Base-by-base conservation (phyloP, 805 yeast species). In the Ascoidea tarda region DNA sequence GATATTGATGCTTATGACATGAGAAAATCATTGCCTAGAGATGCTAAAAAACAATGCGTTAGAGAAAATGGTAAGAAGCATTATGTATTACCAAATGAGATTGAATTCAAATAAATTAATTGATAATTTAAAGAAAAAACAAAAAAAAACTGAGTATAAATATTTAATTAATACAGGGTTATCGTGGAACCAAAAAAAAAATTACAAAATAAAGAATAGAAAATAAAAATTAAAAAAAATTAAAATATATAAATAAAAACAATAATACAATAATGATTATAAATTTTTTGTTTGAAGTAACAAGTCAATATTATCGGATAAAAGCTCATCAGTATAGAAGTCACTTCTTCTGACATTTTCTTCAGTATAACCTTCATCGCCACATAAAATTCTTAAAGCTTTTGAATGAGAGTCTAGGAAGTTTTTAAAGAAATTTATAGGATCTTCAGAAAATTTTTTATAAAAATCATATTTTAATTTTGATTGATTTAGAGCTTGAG, bases 361-460 rank as follows among this genome's bases (percentile, higher is more conserved):
- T 68, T 91, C 97, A 63, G 82, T 82, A 67, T 82, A 85, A 6
- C 90, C 91, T 60, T 86, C 93, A 60, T 93, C 98, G 58, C 96
- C 89, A 55, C 88, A 78, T 57, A 93, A 73, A 12, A 91, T 85
- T 68, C 85, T 89, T 62, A 93, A 74, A 49, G 91, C 86, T 55
- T 88, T 87, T 14, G 88, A 74, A 65, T 93, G 95, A 48, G 88
- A 82, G 48, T 81, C 84, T 56, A 82, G 72, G 77, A 96, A 86
- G 51, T 79, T 75, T 52, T 82, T 73, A 59, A 93, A 69, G 60
- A 88, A 87, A 31, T 74, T 74, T 4, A 81, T 83, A 0, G 99
- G 98, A 61, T 90, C 81, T 49, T 82, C 75, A 46, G 86, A 73
- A 55, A 93, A 71, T 56, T 81, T 81, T 42, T 78, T 69, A 68